phyloP scores from a whole-genome alignment of 2,329 filamentous ascomycete species.

The Trichophyton verrucosum region DNA sequence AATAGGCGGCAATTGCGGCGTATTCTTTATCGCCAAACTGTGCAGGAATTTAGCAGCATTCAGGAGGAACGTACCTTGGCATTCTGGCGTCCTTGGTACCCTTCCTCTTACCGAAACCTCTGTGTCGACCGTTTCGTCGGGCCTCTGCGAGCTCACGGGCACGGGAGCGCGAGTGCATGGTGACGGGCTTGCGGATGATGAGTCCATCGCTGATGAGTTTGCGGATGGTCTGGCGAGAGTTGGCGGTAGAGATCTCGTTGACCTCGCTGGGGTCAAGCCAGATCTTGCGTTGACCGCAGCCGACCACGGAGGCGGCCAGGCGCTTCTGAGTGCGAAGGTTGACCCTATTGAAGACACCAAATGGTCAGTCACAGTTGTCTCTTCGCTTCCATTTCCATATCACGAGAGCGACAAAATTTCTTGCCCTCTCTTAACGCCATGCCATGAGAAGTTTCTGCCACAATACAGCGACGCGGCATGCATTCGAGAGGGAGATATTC shows the following conservation, averaged over 20 bases:
- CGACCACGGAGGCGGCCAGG: constrained; percentile 95
- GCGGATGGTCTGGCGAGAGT: constrained; percentile 99
- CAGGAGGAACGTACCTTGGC: constrained; percentile 62
- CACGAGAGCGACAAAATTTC: constrained; percentile 1
- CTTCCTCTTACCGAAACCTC: constrained; percentile 99
- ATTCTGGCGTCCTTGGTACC: constrained; percentile 99
- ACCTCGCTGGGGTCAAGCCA: constrained; percentile 99
- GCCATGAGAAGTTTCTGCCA: neutral
- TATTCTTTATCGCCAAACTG: neutral
- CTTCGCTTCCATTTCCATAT: neutral
- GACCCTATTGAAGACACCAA: constrained; percentile 54
- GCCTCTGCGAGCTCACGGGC: constrained; percentile 91
- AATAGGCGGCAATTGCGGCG: neutral
- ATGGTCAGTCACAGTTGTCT: neutral
- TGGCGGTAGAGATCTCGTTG: constrained; percentile 99
- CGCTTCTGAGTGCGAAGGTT: constrained; percentile 99
- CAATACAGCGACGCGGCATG: neutral
- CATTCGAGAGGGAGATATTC: neutral
- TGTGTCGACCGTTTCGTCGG: constrained; percentile 90
- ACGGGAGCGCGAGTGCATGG: constrained; percentile 97
- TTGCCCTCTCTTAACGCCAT: neutral
- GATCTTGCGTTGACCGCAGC: constrained; percentile 99
- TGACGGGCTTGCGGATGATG: constrained; percentile 99
- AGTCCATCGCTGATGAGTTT: constrained; percentile 99
- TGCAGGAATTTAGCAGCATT: neutral